Conservation (phyloP, 306 rosid species). For the Ochetophila trinervis region DNA sequence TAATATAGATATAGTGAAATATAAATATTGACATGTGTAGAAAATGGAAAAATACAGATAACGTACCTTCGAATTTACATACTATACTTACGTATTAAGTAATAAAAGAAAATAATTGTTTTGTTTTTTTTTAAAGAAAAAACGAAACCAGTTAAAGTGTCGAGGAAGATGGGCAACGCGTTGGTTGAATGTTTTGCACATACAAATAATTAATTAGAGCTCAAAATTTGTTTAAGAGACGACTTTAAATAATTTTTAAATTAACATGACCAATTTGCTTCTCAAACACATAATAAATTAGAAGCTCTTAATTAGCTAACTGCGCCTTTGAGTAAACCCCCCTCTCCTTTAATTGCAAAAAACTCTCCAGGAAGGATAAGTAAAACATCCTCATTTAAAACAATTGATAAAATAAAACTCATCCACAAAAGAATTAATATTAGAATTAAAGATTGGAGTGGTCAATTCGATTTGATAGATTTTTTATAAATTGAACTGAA, state of each 20-base stretch:
- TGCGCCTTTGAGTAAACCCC: conserved; percentile 2
- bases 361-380: not conserved
- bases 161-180: not conserved
- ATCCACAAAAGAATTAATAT: not conserved
- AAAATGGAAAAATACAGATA: too few relatives aligned
- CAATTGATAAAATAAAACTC: not conserved
- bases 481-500: too few relatives aligned
- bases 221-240: not conserved
- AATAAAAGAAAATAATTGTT: too few relatives aligned
- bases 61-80: too few relatives aligned
- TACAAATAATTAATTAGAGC: not conserved
- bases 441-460: not conserved
- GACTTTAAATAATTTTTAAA: not conserved
- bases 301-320: not conserved
- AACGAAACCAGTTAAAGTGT: too few relatives aligned
- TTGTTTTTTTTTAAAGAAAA: too few relatives aligned
- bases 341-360: conserved; percentile 10
- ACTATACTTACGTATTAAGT: too few relatives aligned
- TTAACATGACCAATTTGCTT: not conserved
- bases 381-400: not conserved
- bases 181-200: not conserved
- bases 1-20: too few relatives aligned
- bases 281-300: not conserved
- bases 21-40: too few relatives aligned
- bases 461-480: too few relatives aligned